These are phyloP conservation scores for Neltuma alba DNA, from an alignment of 306 rosid species.

Conservation along the genomic window DNA sequence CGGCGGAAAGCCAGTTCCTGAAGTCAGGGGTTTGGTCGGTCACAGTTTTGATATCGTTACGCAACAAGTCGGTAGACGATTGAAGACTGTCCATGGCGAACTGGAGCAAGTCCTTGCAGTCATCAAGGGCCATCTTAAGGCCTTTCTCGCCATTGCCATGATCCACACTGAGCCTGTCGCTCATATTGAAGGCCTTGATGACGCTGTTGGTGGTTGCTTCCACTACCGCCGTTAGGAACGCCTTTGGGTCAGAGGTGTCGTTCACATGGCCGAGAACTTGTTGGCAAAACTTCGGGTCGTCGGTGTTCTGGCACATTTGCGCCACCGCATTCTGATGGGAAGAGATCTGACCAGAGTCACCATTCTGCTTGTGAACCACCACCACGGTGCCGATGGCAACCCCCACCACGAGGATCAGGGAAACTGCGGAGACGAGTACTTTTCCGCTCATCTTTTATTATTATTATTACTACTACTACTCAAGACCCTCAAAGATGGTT, in stretches of 20 bases:
- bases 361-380: slow-evolving; percentile 20
- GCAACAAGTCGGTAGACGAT: slow-evolving; percentile 25
- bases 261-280: slow-evolving; percentile 37
- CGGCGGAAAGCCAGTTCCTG: slow-evolving; percentile 67
- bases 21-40: slow-evolving; percentile 41
- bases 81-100: slow-evolving; percentile 52
- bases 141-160: slow-evolving; percentile 17
- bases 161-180: slow-evolving; percentile 41
- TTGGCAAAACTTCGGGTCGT: slow-evolving; percentile 49
- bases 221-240: slow-evolving; percentile 40
- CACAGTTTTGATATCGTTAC: slow-evolving; percentile 34
- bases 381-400: slow-evolving; percentile 60
- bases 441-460: slow-evolving; percentile 43
- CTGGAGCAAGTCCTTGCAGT: slow-evolving; percentile 64
- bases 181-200: slow-evolving; percentile 50
- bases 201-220: slow-evolving; percentile 46
- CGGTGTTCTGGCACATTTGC: slow-evolving; percentile 46
- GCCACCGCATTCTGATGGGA: slow-evolving; percentile 46
- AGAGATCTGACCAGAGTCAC: not conserved
- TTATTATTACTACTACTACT: no score
- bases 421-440: slow-evolving; percentile 43
- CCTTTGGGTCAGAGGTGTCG: slow-evolving; percentile 45
- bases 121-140: slow-evolving; percentile 53
- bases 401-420: slow-evolving; percentile 63
- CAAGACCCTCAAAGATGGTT: not conserved